Conservation (phyloP, 1,139 yeast species). For the Yamadazyma kanchanaburiensis region DNA sequence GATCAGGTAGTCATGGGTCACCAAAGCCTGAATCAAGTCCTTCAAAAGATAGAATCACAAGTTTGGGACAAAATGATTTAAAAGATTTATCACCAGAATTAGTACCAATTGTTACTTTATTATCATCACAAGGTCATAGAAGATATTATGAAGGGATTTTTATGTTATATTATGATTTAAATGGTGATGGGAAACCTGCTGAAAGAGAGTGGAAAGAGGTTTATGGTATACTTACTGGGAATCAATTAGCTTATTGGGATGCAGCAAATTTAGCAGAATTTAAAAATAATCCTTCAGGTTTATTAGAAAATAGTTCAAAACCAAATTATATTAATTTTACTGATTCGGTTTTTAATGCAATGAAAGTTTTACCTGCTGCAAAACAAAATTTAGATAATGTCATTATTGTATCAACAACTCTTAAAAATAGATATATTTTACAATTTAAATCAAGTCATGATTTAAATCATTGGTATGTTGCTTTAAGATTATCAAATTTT, state of each 20-base stretch:
- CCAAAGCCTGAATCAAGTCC: constrained; percentile 9
- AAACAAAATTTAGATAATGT: constrained; percentile 70
- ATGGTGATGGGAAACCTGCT: constrained; percentile 80
- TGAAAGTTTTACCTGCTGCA: constrained; percentile 58
- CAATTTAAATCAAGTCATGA: constrained; percentile 66
- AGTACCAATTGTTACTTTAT: constrained; percentile 69
- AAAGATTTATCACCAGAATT: constrained; percentile 58
- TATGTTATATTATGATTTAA: constrained; percentile 67
- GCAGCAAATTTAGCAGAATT: constrained; percentile 67
- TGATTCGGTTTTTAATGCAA: constrained; percentile 83
- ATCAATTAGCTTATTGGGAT: constrained; percentile 91
- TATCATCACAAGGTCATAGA: constrained; percentile 71
- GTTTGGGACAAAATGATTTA: constrained; percentile 7
- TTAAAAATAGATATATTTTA: constrained; percentile 79
- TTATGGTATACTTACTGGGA: constrained; percentile 86
- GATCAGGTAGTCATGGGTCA: no score
- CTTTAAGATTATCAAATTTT: constrained; percentile 72
- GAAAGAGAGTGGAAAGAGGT: constrained; percentile 90
- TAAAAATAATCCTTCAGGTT: constrained; percentile 42
- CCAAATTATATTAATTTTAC: constrained; percentile 91
- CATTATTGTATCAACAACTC: constrained; percentile 82
- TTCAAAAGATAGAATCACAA: constrained; percentile 7
- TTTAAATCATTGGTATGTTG: constrained; percentile 69
- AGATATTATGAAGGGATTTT: constrained; percentile 73
- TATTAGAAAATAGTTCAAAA: constrained; percentile 55